Base-by-base conservation (phyloP, 2,329 filamentous ascomycete genomes). In the Colletotrichum theobromicola region DNA sequence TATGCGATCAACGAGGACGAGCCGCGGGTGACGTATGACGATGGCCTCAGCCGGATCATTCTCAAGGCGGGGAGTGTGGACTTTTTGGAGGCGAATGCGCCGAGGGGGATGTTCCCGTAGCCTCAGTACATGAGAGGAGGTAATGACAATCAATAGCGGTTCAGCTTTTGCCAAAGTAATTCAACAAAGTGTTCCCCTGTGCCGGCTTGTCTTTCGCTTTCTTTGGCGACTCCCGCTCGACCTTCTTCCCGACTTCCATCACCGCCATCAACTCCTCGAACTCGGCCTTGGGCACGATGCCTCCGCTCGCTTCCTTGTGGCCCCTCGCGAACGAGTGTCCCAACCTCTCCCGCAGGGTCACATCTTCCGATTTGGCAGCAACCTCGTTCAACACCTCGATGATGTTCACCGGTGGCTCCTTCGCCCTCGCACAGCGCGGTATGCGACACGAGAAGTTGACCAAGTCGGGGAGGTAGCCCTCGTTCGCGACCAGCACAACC, bases 391-490 rank as follows among this genome's bases (percentile, higher is more conserved):
- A 78, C 3, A 87, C 87, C 77, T 89, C 86, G 67, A 93, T 93
- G 68, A 93, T 93, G 73, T 93, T 89, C 12, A 93, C 89, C 2
- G 90, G 88, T 4, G 88, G 87, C 18, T 90, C 87, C 32, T 86
- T 83, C 18, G 82, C 85, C 73, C 88, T 83, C 3, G 91, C 92
- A 72, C 87, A 89, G 61, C 88, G 85, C 1, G 92, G 87, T 8
- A 94, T 83, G 3, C 92, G 88, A 76, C 92, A 94, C 2, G 90
- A 92, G 82, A 94, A 94, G 78, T 93, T 92, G 28, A 94, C 91
- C 80, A 90, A 88, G 3, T 86, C 91, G 0, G 89, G 87, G 0
- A 92, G 79, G 76, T 94, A 94, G 0, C 92, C 92, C 70, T 91
- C 89, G 70, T 94, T 94, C 0, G 92, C 93, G 5, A 92, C 91